These are phyloP conservation scores for Leucosporidium yakuticum DNA, from an alignment of 768 basidiomycete genomes.

Conservation along the genomic window DNA sequence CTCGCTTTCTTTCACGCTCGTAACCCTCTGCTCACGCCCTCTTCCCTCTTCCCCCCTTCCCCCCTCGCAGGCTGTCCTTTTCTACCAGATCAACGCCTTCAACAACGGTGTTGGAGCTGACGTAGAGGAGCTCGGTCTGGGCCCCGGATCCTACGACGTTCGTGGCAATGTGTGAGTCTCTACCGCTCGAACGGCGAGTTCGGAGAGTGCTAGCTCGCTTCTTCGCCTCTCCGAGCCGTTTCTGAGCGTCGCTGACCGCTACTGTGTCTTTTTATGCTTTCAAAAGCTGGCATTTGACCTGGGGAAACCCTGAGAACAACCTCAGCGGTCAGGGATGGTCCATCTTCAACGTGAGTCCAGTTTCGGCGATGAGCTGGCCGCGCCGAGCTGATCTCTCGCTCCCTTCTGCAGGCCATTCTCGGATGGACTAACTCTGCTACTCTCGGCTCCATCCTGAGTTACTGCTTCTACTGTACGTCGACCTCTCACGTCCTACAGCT, in stretches of 20 bases:
- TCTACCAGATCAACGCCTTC: constrained; percentile 51
- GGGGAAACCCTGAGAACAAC: constrained; percentile 51
- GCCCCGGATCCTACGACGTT: constrained; percentile 70
- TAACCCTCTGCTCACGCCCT: no score
- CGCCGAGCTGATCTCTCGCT: not conserved
- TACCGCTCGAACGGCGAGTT: constrained; percentile 25
- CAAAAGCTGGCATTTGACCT: constrained; percentile 39
- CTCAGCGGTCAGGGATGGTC: constrained; percentile 58
- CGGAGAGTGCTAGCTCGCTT: no score
- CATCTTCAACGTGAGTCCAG: constrained; percentile 55
- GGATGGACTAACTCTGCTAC: constrained; percentile 24
- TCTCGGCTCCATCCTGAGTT: constrained; percentile 75
- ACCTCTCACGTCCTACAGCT: not conserved
- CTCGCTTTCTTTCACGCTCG: constrained; percentile 13
- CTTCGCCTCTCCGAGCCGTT: no score
- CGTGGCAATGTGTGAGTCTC: constrained; percentile 36
- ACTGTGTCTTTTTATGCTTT: no score
- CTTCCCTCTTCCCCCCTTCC: not conserved
- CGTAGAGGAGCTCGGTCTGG: constrained; percentile 52
- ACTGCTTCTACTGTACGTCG: constrained; percentile 76
- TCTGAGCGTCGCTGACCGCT: no score
- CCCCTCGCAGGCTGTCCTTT: not conserved
- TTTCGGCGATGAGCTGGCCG: no score
- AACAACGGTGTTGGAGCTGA: constrained; percentile 60
- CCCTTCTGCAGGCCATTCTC: constrained; percentile 38